Percentiles rank a stretch among this genome's conserved stretches.
phyloP scores from a whole-genome alignment of 177 flowering plant species.

The Vitis hybrid region DNA sequence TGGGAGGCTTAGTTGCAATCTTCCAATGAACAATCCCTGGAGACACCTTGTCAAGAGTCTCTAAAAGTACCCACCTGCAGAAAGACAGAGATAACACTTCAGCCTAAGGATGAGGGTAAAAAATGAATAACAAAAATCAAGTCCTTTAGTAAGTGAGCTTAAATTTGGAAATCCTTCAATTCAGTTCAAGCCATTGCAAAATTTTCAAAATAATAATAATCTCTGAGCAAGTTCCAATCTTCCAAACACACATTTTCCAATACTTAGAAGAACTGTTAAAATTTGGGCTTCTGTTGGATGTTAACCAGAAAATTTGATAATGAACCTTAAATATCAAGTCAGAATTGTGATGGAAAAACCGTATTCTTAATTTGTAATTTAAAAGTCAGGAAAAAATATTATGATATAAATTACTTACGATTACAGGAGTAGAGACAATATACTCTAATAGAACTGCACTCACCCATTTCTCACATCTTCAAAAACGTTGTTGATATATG shows the following conservation, averaged over 20 bases:
- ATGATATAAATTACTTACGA: not conserved
- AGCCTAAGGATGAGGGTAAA: no score
- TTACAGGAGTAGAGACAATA: not conserved
- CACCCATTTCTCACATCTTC: slow-evolving; percentile 95
- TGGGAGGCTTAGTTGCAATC: slow-evolving; percentile 80
- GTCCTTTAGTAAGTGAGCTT: not conserved
- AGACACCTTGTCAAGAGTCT: slow-evolving; percentile 79
- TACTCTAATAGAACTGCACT: slow-evolving; percentile 10
- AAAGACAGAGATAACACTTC: slow-evolving; percentile 3
- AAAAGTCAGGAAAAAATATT: not conserved
- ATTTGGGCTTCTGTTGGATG: no score
- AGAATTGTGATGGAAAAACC: no score
- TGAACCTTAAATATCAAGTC: no score
- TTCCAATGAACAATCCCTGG: slow-evolving; percentile 94
- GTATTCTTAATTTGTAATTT: no score
- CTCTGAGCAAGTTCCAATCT: not conserved
- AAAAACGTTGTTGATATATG: slow-evolving; percentile 75
- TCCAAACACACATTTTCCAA: not conserved
- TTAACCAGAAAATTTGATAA: no score
- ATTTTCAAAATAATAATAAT: not conserved
- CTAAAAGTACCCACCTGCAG: slow-evolving; percentile 80
- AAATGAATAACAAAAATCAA: not conserved
- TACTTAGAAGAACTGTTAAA: not conserved
- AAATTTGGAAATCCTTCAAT: not conserved
- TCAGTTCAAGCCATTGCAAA: not conserved